phyloP scores from a whole-genome alignment of 2,329 filamentous ascomycete species.

The Alternaria sp. region DNA sequence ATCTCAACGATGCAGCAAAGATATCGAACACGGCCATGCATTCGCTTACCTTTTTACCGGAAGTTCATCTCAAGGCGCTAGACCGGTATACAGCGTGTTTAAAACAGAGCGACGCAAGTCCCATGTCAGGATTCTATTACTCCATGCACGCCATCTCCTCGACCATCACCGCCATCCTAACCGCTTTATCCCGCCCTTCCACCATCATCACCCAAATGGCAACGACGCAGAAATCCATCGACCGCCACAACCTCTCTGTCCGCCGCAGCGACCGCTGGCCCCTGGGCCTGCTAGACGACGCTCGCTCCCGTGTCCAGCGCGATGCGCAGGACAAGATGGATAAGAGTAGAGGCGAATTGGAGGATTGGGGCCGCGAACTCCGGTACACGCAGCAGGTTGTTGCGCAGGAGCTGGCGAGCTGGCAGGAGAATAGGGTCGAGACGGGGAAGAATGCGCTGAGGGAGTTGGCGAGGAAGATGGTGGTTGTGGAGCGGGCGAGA shows the following conservation, averaged over 20 bases:
- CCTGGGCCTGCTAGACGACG: constrained; percentile 83
- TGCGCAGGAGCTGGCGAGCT: constrained; percentile 87
- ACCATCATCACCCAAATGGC: constrained; percentile 79
- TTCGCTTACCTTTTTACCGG: constrained; percentile 72
- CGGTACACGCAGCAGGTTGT: constrained; percentile 94
- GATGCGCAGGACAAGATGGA: constrained; percentile 84
- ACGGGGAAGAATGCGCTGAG: constrained; percentile 77
- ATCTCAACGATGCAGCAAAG: constrained; percentile 72
- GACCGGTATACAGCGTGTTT: constrained; percentile 74
- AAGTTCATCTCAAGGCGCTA: constrained; percentile 73
- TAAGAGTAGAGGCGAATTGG: constrained; percentile 73
- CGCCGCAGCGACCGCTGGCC: constrained; percentile 81
- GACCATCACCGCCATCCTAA: constrained; percentile 82
- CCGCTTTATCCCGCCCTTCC: constrained; percentile 79
- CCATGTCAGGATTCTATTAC: constrained; percentile 76
- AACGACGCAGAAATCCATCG: constrained; percentile 76
- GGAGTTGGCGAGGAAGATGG: constrained; percentile 78
- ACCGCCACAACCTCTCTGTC: constrained; percentile 78
- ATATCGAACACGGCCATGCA: constrained; percentile 62
- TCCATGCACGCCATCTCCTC: constrained; percentile 81
- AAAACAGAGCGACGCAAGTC: constrained; percentile 73
- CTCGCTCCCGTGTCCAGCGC: constrained; percentile 79
- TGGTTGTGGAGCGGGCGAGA: constrained; percentile 80
- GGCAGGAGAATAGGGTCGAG: constrained; percentile 87
- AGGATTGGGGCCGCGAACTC: constrained; percentile 79